phyloP scores from a whole-genome alignment of 345 rosid genomes.

The Rhodamnia rubescens region DNA sequence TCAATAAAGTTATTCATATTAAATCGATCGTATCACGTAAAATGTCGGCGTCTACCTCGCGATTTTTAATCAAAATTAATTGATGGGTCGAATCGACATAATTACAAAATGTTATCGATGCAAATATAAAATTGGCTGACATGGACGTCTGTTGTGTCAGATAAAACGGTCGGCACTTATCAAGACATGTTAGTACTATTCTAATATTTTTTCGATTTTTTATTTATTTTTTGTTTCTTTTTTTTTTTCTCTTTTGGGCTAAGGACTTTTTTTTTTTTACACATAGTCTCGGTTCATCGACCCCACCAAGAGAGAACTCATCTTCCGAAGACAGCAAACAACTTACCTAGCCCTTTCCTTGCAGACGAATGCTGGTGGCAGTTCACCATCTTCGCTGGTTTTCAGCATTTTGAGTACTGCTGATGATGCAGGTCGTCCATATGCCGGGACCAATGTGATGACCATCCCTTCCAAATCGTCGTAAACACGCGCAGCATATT shows the following conservation, averaged over 20 bases:
- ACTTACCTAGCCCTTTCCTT: background rate
- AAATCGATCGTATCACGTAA: background rate
- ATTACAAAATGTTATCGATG: no score
- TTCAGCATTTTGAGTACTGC: background rate
- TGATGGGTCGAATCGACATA: no score
- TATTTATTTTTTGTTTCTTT: no score
- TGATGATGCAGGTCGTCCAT: background rate
- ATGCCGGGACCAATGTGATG: background rate
- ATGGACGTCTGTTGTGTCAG: fast-evolving
- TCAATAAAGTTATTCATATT: background rate
- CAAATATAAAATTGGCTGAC: no score
- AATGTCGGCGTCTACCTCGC: fast-evolving
- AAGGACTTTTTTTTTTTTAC: no score
- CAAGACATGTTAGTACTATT: no score
- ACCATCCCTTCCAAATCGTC: background rate
- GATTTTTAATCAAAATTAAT: no score
- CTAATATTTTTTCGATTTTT: no score
- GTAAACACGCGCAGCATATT: background rate
- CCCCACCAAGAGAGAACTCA: background rate
- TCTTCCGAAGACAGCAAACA: background rate
- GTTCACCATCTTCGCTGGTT: background rate
- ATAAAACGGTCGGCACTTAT: no score
- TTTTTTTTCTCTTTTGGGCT: no score
- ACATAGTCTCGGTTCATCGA: background rate
- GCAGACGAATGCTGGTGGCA: background rate